Base-by-base conservation (phyloP, 371 early-diverging fungal species). In the Actinomucor elegans region DNA sequence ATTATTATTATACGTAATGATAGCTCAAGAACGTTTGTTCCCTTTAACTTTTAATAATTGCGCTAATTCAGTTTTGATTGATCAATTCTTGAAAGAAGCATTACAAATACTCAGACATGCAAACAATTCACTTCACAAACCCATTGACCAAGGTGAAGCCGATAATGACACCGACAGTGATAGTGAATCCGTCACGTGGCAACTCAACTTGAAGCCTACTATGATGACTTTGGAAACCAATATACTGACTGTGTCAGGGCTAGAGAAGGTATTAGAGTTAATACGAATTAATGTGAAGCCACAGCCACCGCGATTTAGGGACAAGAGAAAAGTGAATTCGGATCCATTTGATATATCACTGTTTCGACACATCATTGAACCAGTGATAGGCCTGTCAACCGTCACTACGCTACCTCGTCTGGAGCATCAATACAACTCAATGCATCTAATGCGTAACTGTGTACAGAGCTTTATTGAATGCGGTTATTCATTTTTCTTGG, bases 221-320 rank as follows among this genome's bases (percentile, higher is more conserved):
- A 71, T 60, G 48, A 73, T 78, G 57, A 75, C 75, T 1, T 57
- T 78, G 23, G 73, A 78, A 27, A 78, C 75, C 21, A 75, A 67
- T 40, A 75, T 78, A 41, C 52, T 67, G 40, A 75, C 75, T 10
- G 43, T 78, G n/a, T 52, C 71, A 12, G 75, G 73, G 6, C 48
- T 78, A 23, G 66, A 78, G 34, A 68, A 73, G 32, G 75, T 78
- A 5, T 24, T 78, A 46, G 73, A 78, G 29, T 60, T 73, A 15
- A 66, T 75, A 24, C 52, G 69, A 11, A 59, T 65, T 35, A 78
- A 78, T 60, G 62, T 70, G 1, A 64, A 63, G n/a, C 74, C 71
- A 14, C 50, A 57, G 9, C 66, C 74, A 4, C 64, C 60, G 8
- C 52, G 49, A 18, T 38, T 57, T 28, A 44, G 29, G 32, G 28